phyloP scores from a whole-genome alignment of 352 stramenopile species.

The Phytopythium montanum region DNA sequence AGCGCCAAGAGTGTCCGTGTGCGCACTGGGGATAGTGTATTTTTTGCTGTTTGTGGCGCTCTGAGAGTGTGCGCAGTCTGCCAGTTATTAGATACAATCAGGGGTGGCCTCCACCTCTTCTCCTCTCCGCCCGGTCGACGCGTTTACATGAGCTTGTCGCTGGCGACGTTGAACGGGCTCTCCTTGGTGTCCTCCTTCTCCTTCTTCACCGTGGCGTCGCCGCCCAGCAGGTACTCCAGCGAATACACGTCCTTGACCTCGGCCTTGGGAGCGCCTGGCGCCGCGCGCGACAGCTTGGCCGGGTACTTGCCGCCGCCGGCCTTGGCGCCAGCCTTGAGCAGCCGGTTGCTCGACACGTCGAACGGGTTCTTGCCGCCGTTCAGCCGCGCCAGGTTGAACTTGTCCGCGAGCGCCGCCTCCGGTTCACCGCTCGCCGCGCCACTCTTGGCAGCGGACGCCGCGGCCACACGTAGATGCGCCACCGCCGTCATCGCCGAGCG shows the following conservation, averaged over 20 bases:
- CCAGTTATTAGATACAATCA: background rate
- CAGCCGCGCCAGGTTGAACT: constrained; percentile 61
- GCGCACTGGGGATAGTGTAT: background rate
- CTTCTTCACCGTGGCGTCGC: constrained; percentile 17
- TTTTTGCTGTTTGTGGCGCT: background rate
- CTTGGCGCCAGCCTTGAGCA: constrained; percentile 33
- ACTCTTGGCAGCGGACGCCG: background rate
- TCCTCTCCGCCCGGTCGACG: background rate
- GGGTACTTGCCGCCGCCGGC: constrained; percentile 7
- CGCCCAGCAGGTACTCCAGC: constrained; percentile 56
- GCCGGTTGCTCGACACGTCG: constrained; percentile 47
- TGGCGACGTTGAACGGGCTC: constrained; percentile 62
- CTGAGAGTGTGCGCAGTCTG: background rate
- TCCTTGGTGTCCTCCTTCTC: constrained; percentile 14
- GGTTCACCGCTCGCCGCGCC: constrained; percentile 15
- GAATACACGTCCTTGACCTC: constrained; percentile 61
- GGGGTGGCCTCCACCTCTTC: background rate
- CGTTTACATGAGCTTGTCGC: constrained; percentile 64
- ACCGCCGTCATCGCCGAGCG: constrained; percentile 3
- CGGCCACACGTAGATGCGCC: background rate
- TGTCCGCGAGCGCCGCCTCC: constrained; percentile 37
- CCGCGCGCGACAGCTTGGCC: background rate
- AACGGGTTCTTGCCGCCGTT: constrained; percentile 75
- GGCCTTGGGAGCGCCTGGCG: constrained; percentile 15
- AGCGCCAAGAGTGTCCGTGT: too few species aligned